These are phyloP conservation scores for Tolypocladium tropicale DNA, from an alignment of 2,329 filamentous ascomycete species.

Conservation along the genomic window DNA sequence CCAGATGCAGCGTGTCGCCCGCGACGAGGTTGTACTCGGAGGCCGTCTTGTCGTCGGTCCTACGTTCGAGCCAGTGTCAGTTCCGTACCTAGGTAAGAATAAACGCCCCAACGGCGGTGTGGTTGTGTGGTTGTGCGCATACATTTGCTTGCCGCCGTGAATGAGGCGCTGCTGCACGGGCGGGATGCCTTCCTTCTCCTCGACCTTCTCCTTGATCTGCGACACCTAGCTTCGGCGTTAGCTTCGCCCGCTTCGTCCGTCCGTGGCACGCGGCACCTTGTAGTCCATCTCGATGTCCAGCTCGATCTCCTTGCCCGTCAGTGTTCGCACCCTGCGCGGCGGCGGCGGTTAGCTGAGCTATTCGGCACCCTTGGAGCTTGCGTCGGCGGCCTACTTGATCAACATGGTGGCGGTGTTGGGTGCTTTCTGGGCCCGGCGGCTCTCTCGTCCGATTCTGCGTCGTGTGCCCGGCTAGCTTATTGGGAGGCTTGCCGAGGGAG, in stretches of 20 bases:
- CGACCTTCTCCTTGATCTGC: conserved; percentile 96
- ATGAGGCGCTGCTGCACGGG: conserved; percentile 95
- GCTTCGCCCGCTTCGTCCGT: neutral
- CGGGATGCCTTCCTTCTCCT: conserved; percentile 98
- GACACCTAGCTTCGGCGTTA: conserved; percentile 51
- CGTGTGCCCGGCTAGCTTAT: neutral
- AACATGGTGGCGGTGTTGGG: conserved; percentile 20
- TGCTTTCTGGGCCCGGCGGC: neutral
- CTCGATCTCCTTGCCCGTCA: conserved; percentile 98
- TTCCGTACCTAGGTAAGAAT: too few relatives aligned
- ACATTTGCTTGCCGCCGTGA: conserved; percentile 98
- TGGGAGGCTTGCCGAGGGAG: neutral
- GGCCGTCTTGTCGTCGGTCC: conserved; percentile 92
- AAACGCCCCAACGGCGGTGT: too few relatives aligned
- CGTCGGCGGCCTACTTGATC: conserved; percentile 36
- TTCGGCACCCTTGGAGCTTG: neutral
- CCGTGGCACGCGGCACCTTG: conserved; percentile 49
- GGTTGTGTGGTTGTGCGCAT: conserved; percentile 16
- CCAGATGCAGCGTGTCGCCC: conserved; percentile 88
- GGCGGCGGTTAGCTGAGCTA: neutral
- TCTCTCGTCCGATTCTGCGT: neutral
- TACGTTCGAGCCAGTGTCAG: conserved; percentile 24
- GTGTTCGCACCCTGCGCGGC: conserved; percentile 73
- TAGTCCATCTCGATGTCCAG: conserved; percentile 91
- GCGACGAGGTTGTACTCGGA: conserved; percentile 83